Evolutionary conservation across 345 rosid species (phyloP), one percentile per base, ranked within the genome.

Genomic region (Cardiospermum halicacabum): DNA sequence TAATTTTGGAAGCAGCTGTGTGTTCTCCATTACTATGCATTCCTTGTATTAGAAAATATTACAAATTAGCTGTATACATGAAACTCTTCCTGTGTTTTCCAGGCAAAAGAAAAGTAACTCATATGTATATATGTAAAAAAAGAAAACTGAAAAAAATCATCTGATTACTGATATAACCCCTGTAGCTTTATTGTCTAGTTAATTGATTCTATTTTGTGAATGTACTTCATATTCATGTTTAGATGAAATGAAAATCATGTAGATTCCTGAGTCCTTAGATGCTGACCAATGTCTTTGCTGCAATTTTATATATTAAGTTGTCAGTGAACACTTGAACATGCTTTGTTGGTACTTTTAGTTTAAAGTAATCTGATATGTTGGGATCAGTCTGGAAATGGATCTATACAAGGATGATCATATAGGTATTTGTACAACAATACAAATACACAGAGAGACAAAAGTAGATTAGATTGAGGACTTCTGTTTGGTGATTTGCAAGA

Each of bases 81-180:
- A 34, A n/a, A 45, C 75, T 42, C 48, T 15, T 37, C 16, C 24
- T 25, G 67, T 25, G 67, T 28, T 69, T 60, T 51, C 22, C 67
- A 62, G 73, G 74, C 67, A 58, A 72, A 75, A 53, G 67, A 62
- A 37, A 79, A 79, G 75, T 50, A 59, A 51, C 72, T 77, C 70
- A 43, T 72, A 65, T 82, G 70, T 75, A 69, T 73, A 75, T 66
- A 70, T 73, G 64, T 73, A 75, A 66, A 37, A 59, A n/a, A n/a
- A n/a, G n/a, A n/a, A n/a, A n/a, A n/a, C n/a, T n/a, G n/a, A n/a
- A n/a, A n/a, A 66, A 37, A 59, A 47, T 67, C 72, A 58, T 45
- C 57, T 53, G 58, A 70, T 72, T 64, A 30, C 56, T 45, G 37
- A 64, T 56, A n/a, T n/a, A 27, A 64, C 27, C 65, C 62, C 22